Base-by-base conservation (phyloP, 208 protist species). In the Herpetomonas samuelpessoai region DNA sequence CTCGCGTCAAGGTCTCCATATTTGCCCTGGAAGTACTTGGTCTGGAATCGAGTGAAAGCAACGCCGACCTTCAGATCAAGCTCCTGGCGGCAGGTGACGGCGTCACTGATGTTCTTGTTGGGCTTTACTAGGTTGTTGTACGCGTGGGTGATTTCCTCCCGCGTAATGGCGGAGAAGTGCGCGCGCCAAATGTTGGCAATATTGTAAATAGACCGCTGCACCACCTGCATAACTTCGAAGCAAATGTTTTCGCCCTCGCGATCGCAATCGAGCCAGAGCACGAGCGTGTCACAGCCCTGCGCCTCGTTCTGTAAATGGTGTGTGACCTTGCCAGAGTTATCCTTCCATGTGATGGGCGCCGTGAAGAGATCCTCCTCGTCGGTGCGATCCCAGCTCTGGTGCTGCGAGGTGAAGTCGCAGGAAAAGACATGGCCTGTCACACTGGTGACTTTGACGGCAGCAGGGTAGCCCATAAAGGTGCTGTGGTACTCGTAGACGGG, bases 201-300 rank as follows among this genome's bases (percentile, higher is more conserved):
- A 39, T 70, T 61, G 31, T 74, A 76, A 47, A 94, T 91, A 50
- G 64, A 60, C 9, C 68, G 62, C 21, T 62, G 65, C 48, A 94
- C 86, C 16, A 92, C 86, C 53, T 94, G 74, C 71, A 98, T 87
- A 56, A 98, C 93, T 74, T 98, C 96, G 74, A 98, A 98, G 75
- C 94, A 98, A 55, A 99, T 98, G 64, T 99, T 98, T 74, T 99
- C 96, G 14, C 97, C 97, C 58, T 99, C 97, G 18, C 96, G 81
- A 81, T 99, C 97, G 65, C 95, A 98, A 64, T 99, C 97, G 1
- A 98, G 79, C 86, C 92, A 98, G 21, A 98, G 72, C 6, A 98
- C 88, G 22, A 99, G 71, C 45, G 82, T 78, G 48, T 92, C 83
- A 51, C 82, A 95, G 29, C 87, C 89, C 27, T 92, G 68, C 41